These are phyloP conservation scores for Trichoderma virens DNA, from an alignment of 495 filamentous ascomycete species.

Conservation along the genomic window DNA sequence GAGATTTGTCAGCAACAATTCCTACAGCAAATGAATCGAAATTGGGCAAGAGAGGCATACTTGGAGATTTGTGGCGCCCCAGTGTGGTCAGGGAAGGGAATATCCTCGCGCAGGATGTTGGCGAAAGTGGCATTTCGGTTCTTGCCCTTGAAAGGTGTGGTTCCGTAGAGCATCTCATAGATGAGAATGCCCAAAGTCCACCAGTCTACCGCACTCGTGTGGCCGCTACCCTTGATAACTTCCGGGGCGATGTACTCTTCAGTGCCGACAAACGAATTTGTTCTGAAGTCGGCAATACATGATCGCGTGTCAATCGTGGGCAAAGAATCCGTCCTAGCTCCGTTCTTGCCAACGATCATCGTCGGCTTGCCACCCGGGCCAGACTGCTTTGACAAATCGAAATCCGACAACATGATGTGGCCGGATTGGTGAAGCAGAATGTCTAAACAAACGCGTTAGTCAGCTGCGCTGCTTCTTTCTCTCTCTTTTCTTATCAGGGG, in stretches of 20 bases:
- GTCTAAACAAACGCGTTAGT: constrained; percentile 44
- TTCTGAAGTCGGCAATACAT: constrained; percentile 96
- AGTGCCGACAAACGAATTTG: constrained; percentile 96
- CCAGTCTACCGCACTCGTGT: constrained; percentile 98
- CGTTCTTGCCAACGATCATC: constrained; percentile 85
- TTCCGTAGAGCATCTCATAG: constrained; percentile 99
- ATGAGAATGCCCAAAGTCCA: constrained; percentile 97
- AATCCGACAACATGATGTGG: constrained; percentile 99
- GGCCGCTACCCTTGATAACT: constrained; percentile 96
- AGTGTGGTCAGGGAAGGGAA: constrained; percentile 83
- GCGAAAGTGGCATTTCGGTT: constrained; percentile 97
- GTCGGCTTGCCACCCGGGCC: constrained; percentile 92
- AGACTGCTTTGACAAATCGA: constrained; percentile 96
- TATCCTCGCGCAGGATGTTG: constrained; percentile 92
- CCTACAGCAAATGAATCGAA: constrained; percentile 14
- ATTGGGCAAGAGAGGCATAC: constrained; percentile 50
- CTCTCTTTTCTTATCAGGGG: not conserved
- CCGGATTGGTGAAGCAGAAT: constrained; percentile 97
- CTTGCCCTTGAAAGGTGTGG: constrained; percentile 98
- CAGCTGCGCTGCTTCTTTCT: not conserved
- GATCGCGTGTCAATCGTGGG: constrained; percentile 97
- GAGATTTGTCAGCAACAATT: constrained; percentile 14
- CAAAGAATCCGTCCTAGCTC: constrained; percentile 69
- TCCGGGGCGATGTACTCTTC: constrained; percentile 99
- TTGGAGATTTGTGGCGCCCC: constrained; percentile 81